Evolutionary conservation across 352 stramenopile species (phyloP), one percentile per base, ranked within the genome.

Genomic region (Aphanomyces euteiches): DNA sequence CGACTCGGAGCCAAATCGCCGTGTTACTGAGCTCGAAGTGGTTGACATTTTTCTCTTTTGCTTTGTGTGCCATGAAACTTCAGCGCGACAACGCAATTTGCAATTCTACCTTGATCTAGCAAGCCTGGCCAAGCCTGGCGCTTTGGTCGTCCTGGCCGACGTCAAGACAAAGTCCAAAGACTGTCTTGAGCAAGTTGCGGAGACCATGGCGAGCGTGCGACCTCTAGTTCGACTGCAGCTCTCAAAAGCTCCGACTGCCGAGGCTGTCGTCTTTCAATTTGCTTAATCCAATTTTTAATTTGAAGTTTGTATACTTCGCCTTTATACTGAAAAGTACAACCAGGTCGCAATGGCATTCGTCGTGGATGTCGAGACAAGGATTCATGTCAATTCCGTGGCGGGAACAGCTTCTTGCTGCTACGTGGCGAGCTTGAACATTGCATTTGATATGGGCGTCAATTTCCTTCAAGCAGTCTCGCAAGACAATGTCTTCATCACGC

Each of bases 401-500:
- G 87, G 87, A 34, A 75, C 91, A 67, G 80, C 90, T 69, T 95
- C 87, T 4, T 87, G 78, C 66, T 91, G 82, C 71, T 93, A 90
- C 47, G 72, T 93, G 3, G 83, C 93, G n/a, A 75, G 74, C 0
- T 73, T 92, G 12, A 82, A 95, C 60, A 70, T 93, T 6, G 83
- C 79, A 5, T 95, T 95, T 53, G 87, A 95, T 64, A 80, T 92
- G 45, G 87, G 87, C 53, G 82, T 79, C 61, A 77, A 82, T 56
- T 74, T 82, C 36, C 74, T 73, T 10, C 76, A 76, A 13, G 77
- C 81, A 36, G 77, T 74, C 28, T 82, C 56, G 71, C 92, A 92
- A 73, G 78, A 79, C 17, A 76, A 93, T 65, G 79, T 96, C 19
- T 95, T 96, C 75, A 89, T 96, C 73, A 92, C 88, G 28, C 88